Percentiles rank a stretch among this genome's conserved stretches.
Conservation (phyloP, 106 monocot genomes). For the Acorus gramineus region DNA sequence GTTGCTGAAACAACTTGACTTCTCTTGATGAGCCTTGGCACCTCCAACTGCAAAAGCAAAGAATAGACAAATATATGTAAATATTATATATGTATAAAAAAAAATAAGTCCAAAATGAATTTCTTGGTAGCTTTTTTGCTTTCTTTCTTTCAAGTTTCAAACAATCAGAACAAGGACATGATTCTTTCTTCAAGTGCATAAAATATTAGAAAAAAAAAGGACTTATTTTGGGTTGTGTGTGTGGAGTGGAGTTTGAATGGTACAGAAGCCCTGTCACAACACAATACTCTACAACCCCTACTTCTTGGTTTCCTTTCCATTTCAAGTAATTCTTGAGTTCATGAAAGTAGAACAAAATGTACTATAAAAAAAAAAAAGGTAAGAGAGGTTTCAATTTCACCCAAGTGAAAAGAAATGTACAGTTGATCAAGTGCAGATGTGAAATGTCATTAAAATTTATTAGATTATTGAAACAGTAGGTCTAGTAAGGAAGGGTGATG, state of each 20-base stretch:
- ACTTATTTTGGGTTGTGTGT: too few species aligned
- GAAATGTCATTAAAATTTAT: background rate
- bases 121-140: too few species aligned
- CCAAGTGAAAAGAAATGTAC: too few species aligned
- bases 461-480: background rate
- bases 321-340: slow-evolving; percentile 1
- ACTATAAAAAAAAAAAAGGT: too few species aligned
- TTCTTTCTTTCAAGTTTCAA: too few species aligned
- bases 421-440: too few species aligned
- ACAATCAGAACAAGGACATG: too few species aligned
- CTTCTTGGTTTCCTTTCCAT: background rate
- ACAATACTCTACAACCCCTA: background rate
- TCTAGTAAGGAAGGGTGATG: background rate
- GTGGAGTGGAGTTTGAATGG: too few species aligned
- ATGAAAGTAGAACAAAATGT: background rate
- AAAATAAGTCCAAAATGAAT: background rate
- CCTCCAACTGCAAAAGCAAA: slow-evolving; percentile 15
- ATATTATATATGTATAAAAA: background rate
- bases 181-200: too few species aligned
- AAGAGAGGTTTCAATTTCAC: too few species aligned
- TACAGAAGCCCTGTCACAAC: slow-evolving; percentile 1
- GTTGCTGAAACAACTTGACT: background rate
- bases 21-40: slow-evolving; percentile 8
- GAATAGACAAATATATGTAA: background rate
- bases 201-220: too few species aligned